Evolutionary conservation across 2,329 filamentous ascomycete genomes (phyloP), one percentile per base, ranked within the genome.

Genomic region (Furcasterigmium sp.): DNA sequence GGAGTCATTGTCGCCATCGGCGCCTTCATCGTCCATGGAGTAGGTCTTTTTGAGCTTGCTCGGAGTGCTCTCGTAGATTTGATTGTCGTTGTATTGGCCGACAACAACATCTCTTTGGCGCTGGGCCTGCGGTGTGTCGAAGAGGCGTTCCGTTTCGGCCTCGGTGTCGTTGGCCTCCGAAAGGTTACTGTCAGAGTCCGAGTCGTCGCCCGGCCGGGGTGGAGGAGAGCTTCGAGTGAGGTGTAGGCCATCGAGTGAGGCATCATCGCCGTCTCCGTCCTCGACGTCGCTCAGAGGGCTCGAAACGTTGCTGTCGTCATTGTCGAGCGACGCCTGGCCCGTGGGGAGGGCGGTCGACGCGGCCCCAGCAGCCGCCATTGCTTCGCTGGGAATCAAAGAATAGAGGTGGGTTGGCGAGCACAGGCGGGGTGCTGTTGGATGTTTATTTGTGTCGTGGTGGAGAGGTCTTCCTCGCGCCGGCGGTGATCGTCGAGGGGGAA

Each of bases 231-330:
- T 15, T 6, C 32, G 32, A 48, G 69, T 65, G 37, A 73, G 62
- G 47, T 69, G 67, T 62, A 78, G 74, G 47, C 77, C 77, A 42
- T 85, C 84, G 49, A 77, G 72, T 39, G 79, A 79, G 39, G 85
- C 84, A 50, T 86, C 81, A 41, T 87, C 84, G 35, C 72, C 76
- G 49, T 87, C 83, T 56, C 80, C 80, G 56, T 95, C 87, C 57
- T 91, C 90, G 44, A 95, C 87, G 56, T 96, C 91, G 68, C 89
- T 96, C 54, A 97, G 75, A 56, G 90, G 93, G 64, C 91, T 97
- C 30, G 91, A 96, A 42, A 86, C 75, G 60, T 82, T 83, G 61
- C 85, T 87, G 56, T 83, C 81, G 53, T 78, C 76, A 49, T 70
- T 68, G 55, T 77, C 76, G 50, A 67, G 65, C 39, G 64, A 57